These are phyloP conservation scores for Neofusicoccum laricinum DNA, from an alignment of 2,329 filamentous ascomycete species.

Conservation along the genomic window DNA sequence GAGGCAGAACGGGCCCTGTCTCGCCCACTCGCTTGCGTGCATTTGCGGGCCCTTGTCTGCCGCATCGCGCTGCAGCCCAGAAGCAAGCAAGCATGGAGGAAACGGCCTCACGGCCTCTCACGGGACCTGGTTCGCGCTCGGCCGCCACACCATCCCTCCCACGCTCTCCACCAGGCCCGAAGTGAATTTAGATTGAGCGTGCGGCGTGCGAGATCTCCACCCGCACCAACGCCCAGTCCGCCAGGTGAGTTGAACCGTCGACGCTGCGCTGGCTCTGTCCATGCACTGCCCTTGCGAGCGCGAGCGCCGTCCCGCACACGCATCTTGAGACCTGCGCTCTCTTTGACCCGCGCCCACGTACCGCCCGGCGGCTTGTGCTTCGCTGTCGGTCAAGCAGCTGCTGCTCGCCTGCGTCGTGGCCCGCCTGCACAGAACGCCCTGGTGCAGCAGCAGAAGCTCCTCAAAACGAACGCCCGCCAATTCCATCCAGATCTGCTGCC, in stretches of 20 bases:
- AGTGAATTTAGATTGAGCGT: slow-evolving; percentile 17
- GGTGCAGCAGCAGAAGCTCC: slow-evolving; percentile 13
- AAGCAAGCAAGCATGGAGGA: slow-evolving; percentile 14
- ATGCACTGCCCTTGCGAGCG: slow-evolving; percentile 15
- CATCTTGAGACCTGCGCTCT: slow-evolving; percentile 16
- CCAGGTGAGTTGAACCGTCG: neutral
- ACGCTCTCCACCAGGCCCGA: slow-evolving; percentile 7
- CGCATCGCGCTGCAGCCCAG: slow-evolving; percentile 14
- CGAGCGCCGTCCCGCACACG: slow-evolving; percentile 17
- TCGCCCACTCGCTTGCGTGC: slow-evolving; percentile 16
- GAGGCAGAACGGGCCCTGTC: neutral
- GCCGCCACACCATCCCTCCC: slow-evolving; percentile 11
- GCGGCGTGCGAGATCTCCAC: slow-evolving; percentile 17
- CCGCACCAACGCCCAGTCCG: neutral
- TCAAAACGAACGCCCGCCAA: slow-evolving; percentile 9
- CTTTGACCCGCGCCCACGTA: slow-evolving; percentile 5
- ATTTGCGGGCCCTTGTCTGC: slow-evolving; percentile 10
- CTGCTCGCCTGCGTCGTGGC: slow-evolving; percentile 13
- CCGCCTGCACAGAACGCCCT: slow-evolving; percentile 14
- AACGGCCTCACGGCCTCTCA: slow-evolving; percentile 10
- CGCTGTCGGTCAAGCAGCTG: slow-evolving; percentile 5
- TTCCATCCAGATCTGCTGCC: neutral
- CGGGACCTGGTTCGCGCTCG: slow-evolving; percentile 13
- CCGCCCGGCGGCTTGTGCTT: slow-evolving; percentile 12
- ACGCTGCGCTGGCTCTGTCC: slow-evolving; percentile 11